Evolutionary conservation across 129 eudicot species (phyloP).

Genomic region (Sambucus nigra): DNA sequence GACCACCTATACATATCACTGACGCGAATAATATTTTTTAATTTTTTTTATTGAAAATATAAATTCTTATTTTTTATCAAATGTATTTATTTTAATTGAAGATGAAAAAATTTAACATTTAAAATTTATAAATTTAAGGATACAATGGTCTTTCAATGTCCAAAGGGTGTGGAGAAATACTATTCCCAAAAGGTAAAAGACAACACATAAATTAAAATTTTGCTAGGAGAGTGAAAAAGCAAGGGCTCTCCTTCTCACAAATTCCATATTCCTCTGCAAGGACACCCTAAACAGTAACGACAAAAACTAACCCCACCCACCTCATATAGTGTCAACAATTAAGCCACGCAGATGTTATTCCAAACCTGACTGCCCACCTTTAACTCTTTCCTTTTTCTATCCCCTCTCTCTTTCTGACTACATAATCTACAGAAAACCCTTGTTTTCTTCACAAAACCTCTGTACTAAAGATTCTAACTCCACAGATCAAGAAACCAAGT

Average conservation of each 20-base stretch:
- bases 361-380: constrained; percentile 8
- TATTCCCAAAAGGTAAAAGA: too few species aligned
- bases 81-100: too few species aligned
- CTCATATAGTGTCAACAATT: constrained; percentile 18
- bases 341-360: constrained; percentile 11
- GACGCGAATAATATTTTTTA: too few species aligned
- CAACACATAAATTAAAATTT: too few species aligned
- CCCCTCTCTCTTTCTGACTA: constrained; percentile 1
- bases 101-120: too few species aligned
- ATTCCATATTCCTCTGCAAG: constrained; percentile 47
- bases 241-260: constrained; percentile 44
- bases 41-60: too few species aligned
- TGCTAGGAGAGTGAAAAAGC: too few species aligned
- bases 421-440: background rate
- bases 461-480: background rate
- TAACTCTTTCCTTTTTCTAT: constrained; percentile 15
- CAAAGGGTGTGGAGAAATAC: too few species aligned
- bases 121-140: too few species aligned
- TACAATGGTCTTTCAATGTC: too few species aligned
- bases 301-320: constrained; percentile 44
- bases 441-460: background rate
- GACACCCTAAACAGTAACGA: constrained; percentile 39
- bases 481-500: constrained; percentile 1
- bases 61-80: too few species aligned
- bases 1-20: too few species aligned